phyloP scores from a whole-genome alignment of 139 green algal species.

The Chlorella sp. region DNA sequence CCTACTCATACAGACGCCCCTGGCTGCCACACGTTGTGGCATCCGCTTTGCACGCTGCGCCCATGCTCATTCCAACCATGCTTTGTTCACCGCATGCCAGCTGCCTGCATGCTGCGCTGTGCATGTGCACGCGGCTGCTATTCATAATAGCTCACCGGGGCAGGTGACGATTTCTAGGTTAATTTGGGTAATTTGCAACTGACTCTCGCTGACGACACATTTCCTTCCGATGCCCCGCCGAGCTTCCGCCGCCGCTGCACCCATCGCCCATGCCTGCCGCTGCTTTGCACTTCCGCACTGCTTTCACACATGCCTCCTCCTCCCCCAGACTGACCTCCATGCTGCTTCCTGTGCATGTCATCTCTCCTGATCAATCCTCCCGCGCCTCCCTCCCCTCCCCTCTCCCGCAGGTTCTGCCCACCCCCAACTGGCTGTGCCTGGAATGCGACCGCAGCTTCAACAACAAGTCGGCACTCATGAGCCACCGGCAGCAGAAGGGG shows the following conservation, averaged over 20 bases:
- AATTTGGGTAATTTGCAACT: constrained; percentile 64
- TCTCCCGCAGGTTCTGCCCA: constrained; percentile 15
- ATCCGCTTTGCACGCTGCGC: not conserved
- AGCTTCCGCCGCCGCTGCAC: too few species aligned
- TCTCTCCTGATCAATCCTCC: not conserved
- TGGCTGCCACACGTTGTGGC: not conserved
- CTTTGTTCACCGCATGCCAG: not conserved
- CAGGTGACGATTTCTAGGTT: constrained; percentile 32
- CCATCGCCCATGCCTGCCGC: too few species aligned
- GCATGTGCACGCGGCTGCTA: not conserved
- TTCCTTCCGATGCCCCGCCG: constrained; percentile 27
- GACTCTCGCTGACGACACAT: constrained; percentile 46
- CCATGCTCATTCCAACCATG: not conserved
- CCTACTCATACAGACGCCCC: constrained; percentile 56
- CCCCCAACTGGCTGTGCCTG: constrained; percentile 18
- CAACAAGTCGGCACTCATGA: not conserved
- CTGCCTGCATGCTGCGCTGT: not conserved
- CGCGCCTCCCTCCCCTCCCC: not conserved
- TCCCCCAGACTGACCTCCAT: not conserved
- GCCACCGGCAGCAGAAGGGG: constrained; percentile 22
- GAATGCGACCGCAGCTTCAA: constrained; percentile 22
- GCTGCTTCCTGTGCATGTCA: not conserved
- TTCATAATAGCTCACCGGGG: not conserved
- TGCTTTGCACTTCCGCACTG: too few species aligned
- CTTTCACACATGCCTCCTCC: not conserved